phyloP scores from a whole-genome alignment of 2,329 filamentous ascomycete genomes.

The Dothidotthia symphoricarpi region DNA sequence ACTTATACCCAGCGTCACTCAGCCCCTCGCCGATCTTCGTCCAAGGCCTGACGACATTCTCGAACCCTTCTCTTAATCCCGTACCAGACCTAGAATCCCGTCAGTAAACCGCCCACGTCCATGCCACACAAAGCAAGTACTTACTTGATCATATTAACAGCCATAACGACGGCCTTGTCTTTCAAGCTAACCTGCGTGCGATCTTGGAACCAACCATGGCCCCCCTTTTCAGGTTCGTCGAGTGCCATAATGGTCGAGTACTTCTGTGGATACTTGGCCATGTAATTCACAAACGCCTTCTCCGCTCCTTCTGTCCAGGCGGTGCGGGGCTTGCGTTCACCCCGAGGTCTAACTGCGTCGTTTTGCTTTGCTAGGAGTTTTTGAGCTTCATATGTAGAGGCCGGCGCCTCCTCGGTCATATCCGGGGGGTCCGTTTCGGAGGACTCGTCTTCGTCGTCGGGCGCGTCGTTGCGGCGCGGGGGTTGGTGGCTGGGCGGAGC shows the following conservation, averaged over 20 bases:
- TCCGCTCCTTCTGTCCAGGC: slow-evolving; percentile 37
- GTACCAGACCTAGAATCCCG: slow-evolving; percentile 23
- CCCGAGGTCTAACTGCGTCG: slow-evolving; percentile 3
- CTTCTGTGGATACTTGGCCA: slow-evolving; percentile 46
- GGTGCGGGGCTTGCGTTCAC: slow-evolving; percentile 17
- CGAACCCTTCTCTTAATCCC: slow-evolving; percentile 30
- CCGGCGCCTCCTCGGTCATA: slow-evolving; percentile 26
- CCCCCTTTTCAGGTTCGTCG: too few species aligned
- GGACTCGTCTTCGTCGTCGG: slow-evolving; percentile 18
- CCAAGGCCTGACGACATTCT: slow-evolving; percentile 18
- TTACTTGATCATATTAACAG: slow-evolving; percentile 43
- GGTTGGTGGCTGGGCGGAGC: slow-evolving; percentile 34
- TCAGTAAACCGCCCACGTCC: slow-evolving; percentile 7
- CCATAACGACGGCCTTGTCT: slow-evolving; percentile 46
- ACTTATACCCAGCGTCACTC: slow-evolving; percentile 18
- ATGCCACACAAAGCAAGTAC: slow-evolving; percentile 4
- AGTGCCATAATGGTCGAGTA: slow-evolving; percentile 49
- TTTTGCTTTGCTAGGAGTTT: slow-evolving; percentile 20
- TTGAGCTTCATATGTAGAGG: slow-evolving; percentile 16
- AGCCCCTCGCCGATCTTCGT: slow-evolving; percentile 20
- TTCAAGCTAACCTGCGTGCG: slow-evolving; percentile 55
- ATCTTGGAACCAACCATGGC: slow-evolving; percentile 25
- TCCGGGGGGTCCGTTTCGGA: slow-evolving; percentile 28
- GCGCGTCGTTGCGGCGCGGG: slow-evolving; percentile 3
- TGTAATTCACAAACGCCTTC: slow-evolving; percentile 48